A percentile compares a stretch with the other conserved stretches of the same genome.
Evolutionary conservation across 306 rosid species (phyloP).

Genomic region (Luffa aegyptiaca): DNA sequence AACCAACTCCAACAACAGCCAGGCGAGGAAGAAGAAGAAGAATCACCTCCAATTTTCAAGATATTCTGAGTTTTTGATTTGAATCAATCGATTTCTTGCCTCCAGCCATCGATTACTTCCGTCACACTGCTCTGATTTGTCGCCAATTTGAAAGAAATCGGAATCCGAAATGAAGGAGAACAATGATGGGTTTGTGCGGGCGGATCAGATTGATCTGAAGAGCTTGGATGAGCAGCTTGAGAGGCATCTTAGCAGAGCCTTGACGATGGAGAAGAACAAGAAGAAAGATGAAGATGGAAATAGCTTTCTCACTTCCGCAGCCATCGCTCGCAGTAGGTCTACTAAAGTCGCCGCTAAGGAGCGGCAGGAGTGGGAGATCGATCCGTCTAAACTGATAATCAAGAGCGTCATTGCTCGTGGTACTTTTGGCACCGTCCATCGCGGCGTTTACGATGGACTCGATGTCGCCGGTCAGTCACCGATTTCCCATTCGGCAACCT

Average conservation of each 20-base stretch:
- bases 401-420: constrained; percentile 82
- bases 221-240: constrained; percentile 93
- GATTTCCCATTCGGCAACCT: neutral
- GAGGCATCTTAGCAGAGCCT: constrained; percentile 66
- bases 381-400: constrained; percentile 74
- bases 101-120: neutral
- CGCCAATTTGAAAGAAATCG: neutral
- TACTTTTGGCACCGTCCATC: constrained; percentile 87
- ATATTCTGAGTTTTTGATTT: neutral
- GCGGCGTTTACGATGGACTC: constrained; percentile 73
- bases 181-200: constrained; percentile 85
- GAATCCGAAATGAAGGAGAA: constrained; percentile 44
- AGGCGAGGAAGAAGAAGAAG: neutral
- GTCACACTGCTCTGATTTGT: neutral
- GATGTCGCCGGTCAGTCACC: constrained; percentile 77
- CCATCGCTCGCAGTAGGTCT: constrained; percentile 10
- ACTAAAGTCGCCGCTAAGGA: constrained; percentile 25
- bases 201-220: constrained; percentile 99
- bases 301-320: neutral
- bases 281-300: constrained; percentile 28
- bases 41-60: neutral
- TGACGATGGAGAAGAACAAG: constrained; percentile 72
- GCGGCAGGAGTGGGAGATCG: constrained; percentile 91
- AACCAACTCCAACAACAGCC: neutral
- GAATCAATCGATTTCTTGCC: neutral